Conservation (phyloP, 306 rosid species). For the Vigna trinervia region DNA sequence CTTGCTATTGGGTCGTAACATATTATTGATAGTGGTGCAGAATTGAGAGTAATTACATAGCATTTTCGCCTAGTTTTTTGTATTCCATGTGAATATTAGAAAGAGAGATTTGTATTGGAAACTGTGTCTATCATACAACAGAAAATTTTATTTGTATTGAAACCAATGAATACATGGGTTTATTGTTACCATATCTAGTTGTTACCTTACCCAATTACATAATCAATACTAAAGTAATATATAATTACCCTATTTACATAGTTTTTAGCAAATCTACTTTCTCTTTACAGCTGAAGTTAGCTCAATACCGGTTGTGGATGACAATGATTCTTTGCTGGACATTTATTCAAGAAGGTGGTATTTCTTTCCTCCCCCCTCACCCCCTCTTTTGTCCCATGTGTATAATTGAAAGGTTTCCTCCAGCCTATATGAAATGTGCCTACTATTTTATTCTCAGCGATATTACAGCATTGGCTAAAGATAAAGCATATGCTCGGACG, state of each 20-base stretch:
- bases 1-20: neutral
- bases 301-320: constrained; percentile 87
- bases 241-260: neutral
- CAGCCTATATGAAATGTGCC: constrained; percentile 32
- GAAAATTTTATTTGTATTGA: neutral
- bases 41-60: constrained; percentile 33
- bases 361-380: constrained; percentile 1
- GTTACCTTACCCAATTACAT: neutral
- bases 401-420: constrained; percentile 25
- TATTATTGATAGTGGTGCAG: constrained; percentile 19
- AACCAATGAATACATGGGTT: neutral
- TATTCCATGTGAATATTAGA: constrained; percentile 34
- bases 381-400: neutral
- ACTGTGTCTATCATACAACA: neutral
- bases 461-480: constrained; percentile 90
- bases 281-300: constrained; percentile 77
- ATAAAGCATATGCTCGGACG: constrained; percentile 78
- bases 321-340: constrained; percentile 75
- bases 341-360: constrained; percentile 78
- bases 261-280: constrained; percentile 22
- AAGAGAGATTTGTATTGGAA: constrained; percentile 1
- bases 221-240: neutral
- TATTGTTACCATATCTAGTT: neutral
- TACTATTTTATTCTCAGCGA: constrained; percentile 61
- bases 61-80: constrained; percentile 33